phyloP scores from a whole-genome alignment of 2,329 filamentous ascomycete species.

The Cytospora piceae region DNA sequence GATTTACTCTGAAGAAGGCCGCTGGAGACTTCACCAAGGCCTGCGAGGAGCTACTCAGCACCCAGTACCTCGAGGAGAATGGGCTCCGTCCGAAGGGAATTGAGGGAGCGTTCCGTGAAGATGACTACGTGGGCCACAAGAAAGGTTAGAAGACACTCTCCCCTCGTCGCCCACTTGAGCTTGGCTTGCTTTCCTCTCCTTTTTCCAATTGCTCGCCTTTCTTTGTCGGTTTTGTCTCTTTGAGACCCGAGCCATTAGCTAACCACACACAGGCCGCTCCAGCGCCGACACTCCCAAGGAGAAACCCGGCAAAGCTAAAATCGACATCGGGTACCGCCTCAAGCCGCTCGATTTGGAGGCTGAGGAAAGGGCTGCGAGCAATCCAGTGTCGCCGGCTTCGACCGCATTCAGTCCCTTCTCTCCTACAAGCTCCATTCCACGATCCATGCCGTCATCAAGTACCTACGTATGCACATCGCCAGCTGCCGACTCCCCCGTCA shows the following conservation, averaged over 20 bases:
- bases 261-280: conserved; percentile 19
- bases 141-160: conserved; percentile 39
- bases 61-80: conserved; percentile 74
- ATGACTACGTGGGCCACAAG: conserved; percentile 43
- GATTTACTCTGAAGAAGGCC: conserved; percentile 68
- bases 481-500: conserved; percentile 36
- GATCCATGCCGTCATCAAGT: conserved; percentile 15
- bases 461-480: conserved; percentile 32
- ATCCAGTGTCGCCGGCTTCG: conserved; percentile 8
- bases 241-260: background rate
- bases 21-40: conserved; percentile 69
- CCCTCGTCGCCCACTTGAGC: background rate
- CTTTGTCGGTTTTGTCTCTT: background rate
- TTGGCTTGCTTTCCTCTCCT: too few relatives aligned
- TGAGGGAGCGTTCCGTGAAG: conserved; percentile 75
- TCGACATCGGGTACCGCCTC: conserved; percentile 28
- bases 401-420: conserved; percentile 3
- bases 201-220: conserved; percentile 19
- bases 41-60: conserved; percentile 80
- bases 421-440: conserved; percentile 24
- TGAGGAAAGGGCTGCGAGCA: conserved; percentile 23
- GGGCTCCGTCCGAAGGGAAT: conserved; percentile 70
- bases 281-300: conserved; percentile 14
- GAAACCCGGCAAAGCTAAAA: conserved; percentile 23
- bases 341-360: conserved; percentile 19